phyloP scores from a whole-genome alignment of 176 grass and related monocot species.

The Musa itinerans region DNA sequence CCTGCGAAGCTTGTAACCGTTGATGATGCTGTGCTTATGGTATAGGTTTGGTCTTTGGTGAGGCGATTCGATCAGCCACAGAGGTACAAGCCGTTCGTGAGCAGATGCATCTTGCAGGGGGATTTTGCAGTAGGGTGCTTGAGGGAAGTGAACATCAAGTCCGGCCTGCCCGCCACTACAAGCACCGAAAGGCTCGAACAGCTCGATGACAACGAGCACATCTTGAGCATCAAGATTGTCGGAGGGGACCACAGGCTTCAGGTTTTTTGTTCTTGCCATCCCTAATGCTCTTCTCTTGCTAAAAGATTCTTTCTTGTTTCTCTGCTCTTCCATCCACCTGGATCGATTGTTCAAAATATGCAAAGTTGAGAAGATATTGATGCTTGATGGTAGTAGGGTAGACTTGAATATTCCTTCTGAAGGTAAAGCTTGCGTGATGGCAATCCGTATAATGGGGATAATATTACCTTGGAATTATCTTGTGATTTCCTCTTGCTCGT shows the following conservation, averaged over 20 bases:
- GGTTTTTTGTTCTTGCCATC: constrained; percentile 27
- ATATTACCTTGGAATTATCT: too few relatives aligned
- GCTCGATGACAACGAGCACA: constrained; percentile 79
- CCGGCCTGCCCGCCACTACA: constrained; percentile 75
- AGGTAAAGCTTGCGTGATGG: too few relatives aligned
- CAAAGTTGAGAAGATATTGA: too few relatives aligned
- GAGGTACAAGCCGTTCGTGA: constrained; percentile 92
- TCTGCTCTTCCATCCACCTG: not conserved
- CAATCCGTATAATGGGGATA: too few relatives aligned
- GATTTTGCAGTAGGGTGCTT: constrained; percentile 79
- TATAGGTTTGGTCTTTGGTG: constrained; percentile 91
- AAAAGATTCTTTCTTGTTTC: not conserved
- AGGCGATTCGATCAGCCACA: constrained; percentile 96
- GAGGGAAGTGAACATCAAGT: constrained; percentile 92
- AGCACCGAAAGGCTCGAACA: constrained; percentile 76
- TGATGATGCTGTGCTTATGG: constrained; percentile 1
- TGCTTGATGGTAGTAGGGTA: too few relatives aligned
- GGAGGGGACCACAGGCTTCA: constrained; percentile 84
- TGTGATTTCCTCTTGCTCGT: too few relatives aligned
- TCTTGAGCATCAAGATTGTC: constrained; percentile 84
- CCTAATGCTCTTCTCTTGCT: not conserved
- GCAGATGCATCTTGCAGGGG: constrained; percentile 74
- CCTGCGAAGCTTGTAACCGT: too few relatives aligned
- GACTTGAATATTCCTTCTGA: too few relatives aligned
- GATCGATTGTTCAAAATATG: too few relatives aligned